A percentile compares a stretch with the other conserved stretches of the same genome.
Conservation (phyloP, 805 yeast genomes). For the Saccharomyces eubayanus region DNA sequence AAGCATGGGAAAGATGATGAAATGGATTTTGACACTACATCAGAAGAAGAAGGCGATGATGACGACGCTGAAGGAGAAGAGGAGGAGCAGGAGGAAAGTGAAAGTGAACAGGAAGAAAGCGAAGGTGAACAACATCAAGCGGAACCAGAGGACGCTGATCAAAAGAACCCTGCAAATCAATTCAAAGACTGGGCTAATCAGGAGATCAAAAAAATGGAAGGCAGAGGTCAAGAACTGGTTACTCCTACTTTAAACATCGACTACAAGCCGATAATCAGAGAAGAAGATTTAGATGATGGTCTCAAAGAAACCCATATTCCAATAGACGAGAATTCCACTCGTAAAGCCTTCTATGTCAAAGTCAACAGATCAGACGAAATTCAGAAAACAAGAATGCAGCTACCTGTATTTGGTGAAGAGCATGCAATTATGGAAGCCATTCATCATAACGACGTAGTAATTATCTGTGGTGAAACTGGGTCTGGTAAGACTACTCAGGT, state of each 20-base stretch:
- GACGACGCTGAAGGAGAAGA: slow-evolving; percentile 20
- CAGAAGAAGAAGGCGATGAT: slow-evolving; percentile 21
- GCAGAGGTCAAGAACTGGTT: slow-evolving; percentile 45
- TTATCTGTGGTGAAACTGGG: slow-evolving; percentile 96
- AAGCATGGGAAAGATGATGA: slow-evolving; percentile 48
- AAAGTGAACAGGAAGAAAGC: slow-evolving; percentile 23
- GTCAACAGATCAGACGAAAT: slow-evolving; percentile 60
- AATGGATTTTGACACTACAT: slow-evolving; percentile 43
- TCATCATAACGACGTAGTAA: slow-evolving; percentile 81
- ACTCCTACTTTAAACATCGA: slow-evolving; percentile 42
- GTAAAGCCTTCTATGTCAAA: slow-evolving; percentile 61
- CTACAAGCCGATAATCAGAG: slow-evolving; percentile 49
- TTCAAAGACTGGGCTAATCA: slow-evolving; percentile 87
- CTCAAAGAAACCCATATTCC: slow-evolving; percentile 59
- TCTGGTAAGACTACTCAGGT: slow-evolving; percentile 98
- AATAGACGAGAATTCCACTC: slow-evolving; percentile 38
- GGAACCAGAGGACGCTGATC: slow-evolving; percentile 26
- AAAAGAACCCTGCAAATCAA: slow-evolving; percentile 42
- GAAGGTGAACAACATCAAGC: slow-evolving; percentile 32
- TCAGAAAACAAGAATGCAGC: slow-evolving; percentile 55
- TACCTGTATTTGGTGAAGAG: slow-evolving; percentile 89
- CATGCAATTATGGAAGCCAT: slow-evolving; percentile 92
- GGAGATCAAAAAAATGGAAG: slow-evolving; percentile 57
- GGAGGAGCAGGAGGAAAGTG: slow-evolving; percentile 26
- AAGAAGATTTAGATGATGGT: slow-evolving; percentile 66